A percentile compares a stretch with the other conserved stretches of the same genome.
These are phyloP conservation scores for Gossypium raimondii DNA, from an alignment of 345 rosid genomes.

Conservation along the genomic window DNA sequence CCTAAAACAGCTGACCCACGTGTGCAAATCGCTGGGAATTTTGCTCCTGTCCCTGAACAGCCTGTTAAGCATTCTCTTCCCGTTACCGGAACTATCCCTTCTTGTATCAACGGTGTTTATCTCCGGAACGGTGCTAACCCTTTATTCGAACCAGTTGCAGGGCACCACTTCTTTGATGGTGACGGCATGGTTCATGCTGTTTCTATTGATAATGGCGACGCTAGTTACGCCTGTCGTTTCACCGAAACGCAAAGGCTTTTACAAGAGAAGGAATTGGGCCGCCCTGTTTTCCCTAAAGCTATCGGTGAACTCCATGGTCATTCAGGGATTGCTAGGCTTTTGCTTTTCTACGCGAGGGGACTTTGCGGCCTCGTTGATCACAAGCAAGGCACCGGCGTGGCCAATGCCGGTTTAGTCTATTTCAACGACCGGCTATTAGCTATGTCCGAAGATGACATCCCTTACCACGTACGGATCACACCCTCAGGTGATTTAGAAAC, in stretches of 20 bases:
- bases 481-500: conserved; percentile 70
- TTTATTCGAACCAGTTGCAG: conserved; percentile 71
- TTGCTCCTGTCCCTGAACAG: conserved; percentile 80
- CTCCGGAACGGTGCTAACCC: conserved; percentile 97
- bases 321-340: conserved; percentile 62
- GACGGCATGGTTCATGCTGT: conserved; percentile 98
- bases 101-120: conserved; percentile 79
- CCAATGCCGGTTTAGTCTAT: conserved; percentile 85
- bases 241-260: conserved; percentile 62
- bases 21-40: conserved; percentile 83
- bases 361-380: conserved; percentile 63
- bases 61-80: conserved; percentile 48
- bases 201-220: conserved; percentile 44
- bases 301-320: conserved; percentile 91
- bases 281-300: conserved; percentile 79
- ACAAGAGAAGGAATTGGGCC: conserved; percentile 50
- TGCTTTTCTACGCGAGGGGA: conserved; percentile 71
- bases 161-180: conserved; percentile 92
- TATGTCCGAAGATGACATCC: conserved; percentile 88
- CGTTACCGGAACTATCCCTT: conserved; percentile 62
- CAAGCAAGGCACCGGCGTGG: conserved; percentile 68
- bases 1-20: conserved; percentile 84
- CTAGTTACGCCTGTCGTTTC: conserved; percentile 85
- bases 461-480: conserved; percentile 71
- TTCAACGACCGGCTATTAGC: conserved; percentile 73